Percentiles rank a stretch among this genome's conserved stretches.
These are phyloP conservation scores for Bodo saltans DNA, from an alignment of 78 protist species.

Conservation along the genomic window DNA sequence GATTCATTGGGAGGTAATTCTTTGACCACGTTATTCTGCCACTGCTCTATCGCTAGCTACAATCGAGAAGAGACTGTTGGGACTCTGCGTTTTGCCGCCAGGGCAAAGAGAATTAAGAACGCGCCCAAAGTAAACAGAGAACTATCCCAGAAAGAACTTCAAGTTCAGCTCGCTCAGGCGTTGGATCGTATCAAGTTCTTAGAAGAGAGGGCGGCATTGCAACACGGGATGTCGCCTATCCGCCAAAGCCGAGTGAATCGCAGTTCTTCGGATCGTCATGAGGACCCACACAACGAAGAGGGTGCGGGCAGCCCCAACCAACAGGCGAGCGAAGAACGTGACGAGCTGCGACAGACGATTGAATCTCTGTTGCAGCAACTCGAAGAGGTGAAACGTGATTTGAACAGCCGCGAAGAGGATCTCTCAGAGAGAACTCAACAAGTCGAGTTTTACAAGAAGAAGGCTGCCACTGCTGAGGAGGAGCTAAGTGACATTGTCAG, in stretches of 20 bases:
- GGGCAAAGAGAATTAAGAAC: constrained; percentile 83
- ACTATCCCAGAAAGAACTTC: neutral
- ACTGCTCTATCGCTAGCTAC: constrained; percentile 13
- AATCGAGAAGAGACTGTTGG: constrained; percentile 62
- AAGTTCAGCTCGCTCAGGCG: neutral
- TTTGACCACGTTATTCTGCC: constrained; percentile 59
- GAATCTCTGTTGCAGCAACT: neutral
- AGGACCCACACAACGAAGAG: too few relatives aligned
- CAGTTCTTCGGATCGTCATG: too few relatives aligned
- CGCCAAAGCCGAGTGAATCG: too few relatives aligned
- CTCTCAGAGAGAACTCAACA: neutral
- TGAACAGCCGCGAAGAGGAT: neutral
- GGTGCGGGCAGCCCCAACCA: too few relatives aligned
- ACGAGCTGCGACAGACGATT: neutral
- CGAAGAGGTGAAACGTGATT: neutral
- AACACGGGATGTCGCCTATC: neutral
- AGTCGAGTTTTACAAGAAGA: neutral
- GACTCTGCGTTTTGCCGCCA: constrained; percentile 65
- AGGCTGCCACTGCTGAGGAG: neutral
- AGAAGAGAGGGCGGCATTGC: neutral
- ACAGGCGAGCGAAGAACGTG: neutral
- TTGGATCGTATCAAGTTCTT: neutral
- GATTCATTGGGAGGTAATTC: constrained; percentile 86
- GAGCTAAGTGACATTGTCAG: neutral
- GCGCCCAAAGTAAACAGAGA: constrained; percentile 67